Conservation (phyloP, 148 eudicot species). For the Mesembryanthemum crystallinum region DNA sequence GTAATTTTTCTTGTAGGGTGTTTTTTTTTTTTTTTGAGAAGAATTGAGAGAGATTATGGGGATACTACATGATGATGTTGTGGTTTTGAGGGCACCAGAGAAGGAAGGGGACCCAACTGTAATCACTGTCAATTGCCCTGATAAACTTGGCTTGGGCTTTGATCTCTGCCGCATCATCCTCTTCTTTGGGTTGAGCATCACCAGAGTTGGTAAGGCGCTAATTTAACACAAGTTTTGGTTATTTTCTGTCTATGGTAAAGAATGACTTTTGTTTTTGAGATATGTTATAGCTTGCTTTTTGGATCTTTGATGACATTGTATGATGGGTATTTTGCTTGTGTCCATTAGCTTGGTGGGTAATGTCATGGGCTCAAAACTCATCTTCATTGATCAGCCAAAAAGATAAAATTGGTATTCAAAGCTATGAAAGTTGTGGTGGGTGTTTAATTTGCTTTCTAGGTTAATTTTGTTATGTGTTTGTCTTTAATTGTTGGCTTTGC, state of each 20-base stretch:
- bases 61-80: conserved; percentile 70
- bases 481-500: conserved; percentile 7
- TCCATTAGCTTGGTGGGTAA: background rate
- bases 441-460: background rate
- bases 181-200: conserved; percentile 59
- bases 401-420: too few relatives aligned
- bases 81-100: conserved; percentile 52
- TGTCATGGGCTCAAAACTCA: background rate
- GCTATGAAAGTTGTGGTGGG: background rate
- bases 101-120: conserved; percentile 67
- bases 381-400: too few relatives aligned
- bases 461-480: background rate
- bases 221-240: background rate
- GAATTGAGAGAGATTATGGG: conserved; percentile 43
- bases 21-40: background rate
- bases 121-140: conserved; percentile 91
- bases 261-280: background rate
- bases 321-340: background rate
- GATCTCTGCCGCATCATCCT: conserved; percentile 82
- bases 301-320: background rate
- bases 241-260: background rate
- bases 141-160: conserved; percentile 85
- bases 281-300: background rate
- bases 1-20: background rate
- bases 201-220: conserved; percentile 53